Conservation (phyloP, 768 basidiomycete genomes). For the Boletellus emodensis region DNA sequence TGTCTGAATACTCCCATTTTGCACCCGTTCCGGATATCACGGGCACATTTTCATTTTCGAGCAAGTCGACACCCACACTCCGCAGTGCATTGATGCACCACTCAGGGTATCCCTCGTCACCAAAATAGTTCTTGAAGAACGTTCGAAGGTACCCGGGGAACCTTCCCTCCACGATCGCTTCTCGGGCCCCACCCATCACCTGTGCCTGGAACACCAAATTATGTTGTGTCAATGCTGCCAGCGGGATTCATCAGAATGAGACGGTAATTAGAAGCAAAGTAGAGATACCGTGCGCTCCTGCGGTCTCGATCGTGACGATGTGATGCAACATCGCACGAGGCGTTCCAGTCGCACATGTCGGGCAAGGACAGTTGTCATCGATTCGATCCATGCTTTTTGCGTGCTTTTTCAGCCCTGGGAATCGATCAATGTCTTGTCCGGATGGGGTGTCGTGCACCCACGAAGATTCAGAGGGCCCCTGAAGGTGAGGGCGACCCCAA, state of each 20-base stretch:
- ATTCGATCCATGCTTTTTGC: constrained; percentile 67
- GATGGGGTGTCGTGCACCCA: constrained; percentile 24
- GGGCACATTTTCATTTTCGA: constrained; percentile 50
- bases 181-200: constrained; percentile 80
- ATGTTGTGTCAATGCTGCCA: constrained; percentile 71
- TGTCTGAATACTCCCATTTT: constrained; percentile 77
- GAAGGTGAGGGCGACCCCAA: constrained; percentile 84
- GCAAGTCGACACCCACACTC: constrained; percentile 79
- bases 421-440: constrained; percentile 7
- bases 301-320: constrained; percentile 73
- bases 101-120: constrained; percentile 71
- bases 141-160: constrained; percentile 74
- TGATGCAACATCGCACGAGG: constrained; percentile 76
- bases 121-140: constrained; percentile 81
- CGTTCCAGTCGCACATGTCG: constrained; percentile 67
- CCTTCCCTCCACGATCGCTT: constrained; percentile 71
- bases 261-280: constrained; percentile 14
- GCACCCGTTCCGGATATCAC: constrained; percentile 60
- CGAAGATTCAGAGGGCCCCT: constrained; percentile 80
- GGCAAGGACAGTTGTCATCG: constrained; percentile 77
- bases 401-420: constrained; percentile 55
- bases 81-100: constrained; percentile 86
- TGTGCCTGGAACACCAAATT: constrained; percentile 85
- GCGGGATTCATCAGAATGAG: constrained; percentile 10
- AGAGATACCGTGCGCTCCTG: constrained; percentile 73